phyloP scores from a whole-genome alignment of 2,329 filamentous ascomycete species.

The Fusarium sp. region DNA sequence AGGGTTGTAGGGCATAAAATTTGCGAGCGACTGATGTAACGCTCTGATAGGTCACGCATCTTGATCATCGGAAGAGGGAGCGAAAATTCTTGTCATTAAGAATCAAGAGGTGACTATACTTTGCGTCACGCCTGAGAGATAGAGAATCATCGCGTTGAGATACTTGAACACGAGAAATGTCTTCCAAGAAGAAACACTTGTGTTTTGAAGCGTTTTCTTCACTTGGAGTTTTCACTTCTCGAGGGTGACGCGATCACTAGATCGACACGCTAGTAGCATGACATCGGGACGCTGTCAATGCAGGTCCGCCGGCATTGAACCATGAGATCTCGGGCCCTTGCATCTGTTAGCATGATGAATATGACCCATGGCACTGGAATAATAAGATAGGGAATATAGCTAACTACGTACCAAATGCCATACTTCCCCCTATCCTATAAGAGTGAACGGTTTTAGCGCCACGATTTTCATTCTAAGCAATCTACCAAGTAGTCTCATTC shows the following conservation, averaged over 20 bases:
- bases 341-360: not conserved
- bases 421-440: not conserved
- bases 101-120: not conserved
- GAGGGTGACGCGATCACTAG: not conserved
- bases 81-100: not conserved
- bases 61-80: not conserved
- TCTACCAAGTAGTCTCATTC: not conserved
- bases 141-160: not conserved
- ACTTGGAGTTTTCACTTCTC: not conserved
- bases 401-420: not conserved
- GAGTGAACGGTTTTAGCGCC: too few relatives aligned
- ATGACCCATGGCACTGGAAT: not conserved
- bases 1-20: not conserved
- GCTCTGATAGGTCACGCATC: conserved; percentile 6
- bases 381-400: not conserved
- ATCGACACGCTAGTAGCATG: not conserved
- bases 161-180: not conserved
- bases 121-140: not conserved
- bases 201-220: too few relatives aligned
- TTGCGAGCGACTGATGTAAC: not conserved
- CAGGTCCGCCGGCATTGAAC: not conserved
- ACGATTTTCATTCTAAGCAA: not conserved
- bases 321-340: not conserved
- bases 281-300: not conserved
- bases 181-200: accelerated